Conservation (phyloP, 2,329 filamentous ascomycete species). For the Beauveria sp. region DNA sequence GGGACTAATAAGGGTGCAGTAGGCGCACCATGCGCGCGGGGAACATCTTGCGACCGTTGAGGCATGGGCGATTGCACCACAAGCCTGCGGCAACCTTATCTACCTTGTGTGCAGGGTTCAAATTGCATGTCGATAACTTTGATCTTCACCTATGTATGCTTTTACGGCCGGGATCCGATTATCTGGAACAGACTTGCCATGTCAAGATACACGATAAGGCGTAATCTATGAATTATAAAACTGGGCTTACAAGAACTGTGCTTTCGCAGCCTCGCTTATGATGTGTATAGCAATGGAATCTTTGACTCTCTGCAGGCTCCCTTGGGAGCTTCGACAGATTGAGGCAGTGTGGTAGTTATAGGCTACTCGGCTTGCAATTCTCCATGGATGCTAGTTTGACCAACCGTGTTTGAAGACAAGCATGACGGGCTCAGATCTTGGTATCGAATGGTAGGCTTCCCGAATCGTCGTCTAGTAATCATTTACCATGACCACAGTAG, state of each 20-base stretch:
- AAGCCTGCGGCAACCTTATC: slow-evolving; percentile 1
- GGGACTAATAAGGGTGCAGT: too few relatives aligned
- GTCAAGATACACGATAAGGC: not conserved
- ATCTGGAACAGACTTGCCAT: not conserved
- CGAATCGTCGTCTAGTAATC: too few relatives aligned
- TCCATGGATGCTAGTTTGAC: too few relatives aligned
- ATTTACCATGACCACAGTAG: too few relatives aligned
- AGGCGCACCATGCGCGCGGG: not conserved
- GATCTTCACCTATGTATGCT: not conserved
- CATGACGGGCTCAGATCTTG: too few relatives aligned
- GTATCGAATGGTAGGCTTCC: too few relatives aligned
- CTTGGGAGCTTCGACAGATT: too few relatives aligned
- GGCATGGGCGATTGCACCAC: not conserved
- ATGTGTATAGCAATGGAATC: not conserved
- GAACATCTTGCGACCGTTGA: not conserved
- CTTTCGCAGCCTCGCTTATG: not conserved
- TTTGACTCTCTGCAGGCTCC: not conserved
- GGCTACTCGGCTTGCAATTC: too few relatives aligned
- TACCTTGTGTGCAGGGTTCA: not conserved
- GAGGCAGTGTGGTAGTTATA: too few relatives aligned
- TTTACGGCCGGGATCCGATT: not conserved
- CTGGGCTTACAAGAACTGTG: too few relatives aligned
- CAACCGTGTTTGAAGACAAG: too few relatives aligned
- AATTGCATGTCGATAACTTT: not conserved
- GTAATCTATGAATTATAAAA: not conserved